phyloP scores from a whole-genome alignment of 106 monocot genomes.

The Dendrobium huoshanense region DNA sequence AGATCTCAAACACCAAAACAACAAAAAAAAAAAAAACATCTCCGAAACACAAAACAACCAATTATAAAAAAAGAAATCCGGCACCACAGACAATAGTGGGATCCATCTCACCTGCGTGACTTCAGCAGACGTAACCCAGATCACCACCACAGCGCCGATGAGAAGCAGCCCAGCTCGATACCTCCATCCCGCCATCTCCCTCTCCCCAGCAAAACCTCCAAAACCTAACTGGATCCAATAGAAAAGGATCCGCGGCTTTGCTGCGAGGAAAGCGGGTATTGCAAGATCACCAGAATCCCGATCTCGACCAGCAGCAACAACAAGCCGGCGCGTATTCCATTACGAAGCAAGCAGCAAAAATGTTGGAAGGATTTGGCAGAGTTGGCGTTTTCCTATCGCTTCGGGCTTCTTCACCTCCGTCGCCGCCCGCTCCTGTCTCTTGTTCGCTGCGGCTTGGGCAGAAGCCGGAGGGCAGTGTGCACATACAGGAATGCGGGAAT shows the following conservation, averaged over 20 bases:
- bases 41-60: neutral
- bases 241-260: neutral
- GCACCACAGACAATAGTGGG: neutral
- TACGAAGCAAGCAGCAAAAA: neutral
- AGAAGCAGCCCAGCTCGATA: conserved; percentile 66
- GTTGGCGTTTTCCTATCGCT: neutral
- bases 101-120: conserved; percentile 63
- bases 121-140: conserved; percentile 88
- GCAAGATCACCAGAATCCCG: neutral
- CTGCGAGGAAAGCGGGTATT: neutral
- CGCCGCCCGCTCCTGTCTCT: neutral
- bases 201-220: neutral
- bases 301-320: neutral
- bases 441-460: neutral
- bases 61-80: neutral
- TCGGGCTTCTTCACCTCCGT: neutral
- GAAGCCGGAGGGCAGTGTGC: neutral
- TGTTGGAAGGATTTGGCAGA: neutral
- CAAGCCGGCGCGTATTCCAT: neutral
- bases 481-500: neutral
- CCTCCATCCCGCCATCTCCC: conserved; percentile 48
- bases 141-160: conserved; percentile 75
- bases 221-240: neutral
- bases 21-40: neutral
- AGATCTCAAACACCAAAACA: conserved; percentile 1